Evolutionary conservation across 257 asterid genomes (phyloP).

Genomic region (Solanum medicagineum): DNA sequence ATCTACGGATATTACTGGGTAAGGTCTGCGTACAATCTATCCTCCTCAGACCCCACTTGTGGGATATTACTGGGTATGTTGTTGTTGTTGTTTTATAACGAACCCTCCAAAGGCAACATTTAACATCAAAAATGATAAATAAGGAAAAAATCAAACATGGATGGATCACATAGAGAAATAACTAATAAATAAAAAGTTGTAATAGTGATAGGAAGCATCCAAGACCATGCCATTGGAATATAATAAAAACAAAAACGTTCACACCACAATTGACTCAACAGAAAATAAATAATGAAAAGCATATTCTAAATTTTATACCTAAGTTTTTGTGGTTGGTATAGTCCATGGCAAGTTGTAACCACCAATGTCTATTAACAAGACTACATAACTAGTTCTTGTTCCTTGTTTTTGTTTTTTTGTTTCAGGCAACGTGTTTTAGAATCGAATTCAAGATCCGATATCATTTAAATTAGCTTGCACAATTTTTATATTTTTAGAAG

Average conservation of each 20-base stretch:
- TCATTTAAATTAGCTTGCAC: not conserved
- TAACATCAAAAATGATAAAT: not conserved
- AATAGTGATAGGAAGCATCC: not conserved
- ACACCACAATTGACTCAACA: not conserved
- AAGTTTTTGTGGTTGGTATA: not conserved
- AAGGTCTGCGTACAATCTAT: too few species aligned
- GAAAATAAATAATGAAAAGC: not conserved
- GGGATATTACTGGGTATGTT: too few species aligned
- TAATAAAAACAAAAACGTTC: not conserved
- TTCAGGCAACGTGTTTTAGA: too few species aligned
- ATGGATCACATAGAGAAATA: not conserved
- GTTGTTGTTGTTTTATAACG: not conserved
- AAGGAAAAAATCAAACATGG: not conserved
- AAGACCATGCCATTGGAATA: not conserved
- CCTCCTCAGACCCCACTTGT: too few species aligned
- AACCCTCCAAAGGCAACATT: not conserved
- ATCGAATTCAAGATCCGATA: not conserved
- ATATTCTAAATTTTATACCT: not conserved
- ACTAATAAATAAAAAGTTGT: not conserved
- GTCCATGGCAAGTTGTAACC: not conserved
- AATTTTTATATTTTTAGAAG: not conserved
- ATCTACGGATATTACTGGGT: not conserved
- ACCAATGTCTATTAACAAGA: not conserved
- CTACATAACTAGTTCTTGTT: not conserved
- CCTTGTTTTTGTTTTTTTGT: not conserved